Percentiles rank a stretch among this genome's conserved stretches.
Evolutionary conservation across 768 basidiomycete genomes (phyloP).

Genomic region (Sporobolomyces phaffii): DNA sequence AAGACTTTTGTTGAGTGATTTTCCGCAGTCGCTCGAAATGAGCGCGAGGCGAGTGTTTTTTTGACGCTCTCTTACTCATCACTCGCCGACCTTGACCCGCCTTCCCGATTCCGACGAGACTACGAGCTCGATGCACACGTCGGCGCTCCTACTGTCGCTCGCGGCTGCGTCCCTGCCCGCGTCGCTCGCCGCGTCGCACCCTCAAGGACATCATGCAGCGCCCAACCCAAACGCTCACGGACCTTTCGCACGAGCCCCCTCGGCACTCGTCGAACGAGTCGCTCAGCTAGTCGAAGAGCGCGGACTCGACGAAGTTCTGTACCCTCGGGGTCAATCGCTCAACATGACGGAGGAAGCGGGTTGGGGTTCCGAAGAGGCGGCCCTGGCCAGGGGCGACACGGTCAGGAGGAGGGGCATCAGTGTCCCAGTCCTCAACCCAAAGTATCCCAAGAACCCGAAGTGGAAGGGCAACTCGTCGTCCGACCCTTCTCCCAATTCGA

Average conservation of each 20-base stretch:
- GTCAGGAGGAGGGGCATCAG: not conserved
- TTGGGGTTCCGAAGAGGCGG: not conserved
- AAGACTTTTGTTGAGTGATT: not conserved
- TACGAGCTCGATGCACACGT: not conserved
- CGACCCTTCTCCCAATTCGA: not conserved
- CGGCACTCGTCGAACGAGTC: not conserved
- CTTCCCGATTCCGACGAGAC: not conserved
- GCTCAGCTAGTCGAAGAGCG: not conserved
- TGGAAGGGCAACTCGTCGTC: slow-evolving; percentile 1
- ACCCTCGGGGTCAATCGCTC: not conserved
- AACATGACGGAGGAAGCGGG: slow-evolving; percentile 4
- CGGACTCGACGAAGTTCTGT: slow-evolving; percentile 4
- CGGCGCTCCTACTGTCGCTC: not conserved
- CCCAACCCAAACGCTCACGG: slow-evolving; percentile 12
- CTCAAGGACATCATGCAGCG: slow-evolving; percentile 1
- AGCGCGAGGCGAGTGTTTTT: no score
- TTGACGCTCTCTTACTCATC: not conserved
- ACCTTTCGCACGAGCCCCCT: slow-evolving; percentile 1
- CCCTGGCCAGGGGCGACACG: not conserved
- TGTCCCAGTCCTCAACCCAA: slow-evolving; percentile 15
- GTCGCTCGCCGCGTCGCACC: not conserved
- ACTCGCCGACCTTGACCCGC: not conserved
- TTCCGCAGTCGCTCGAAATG: no score
- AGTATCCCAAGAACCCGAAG: slow-evolving; percentile 25
- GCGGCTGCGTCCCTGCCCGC: not conserved